Evolutionary conservation across 495 filamentous ascomycete genomes (phyloP).

Genomic region (Parachaetomium inaequale): DNA sequence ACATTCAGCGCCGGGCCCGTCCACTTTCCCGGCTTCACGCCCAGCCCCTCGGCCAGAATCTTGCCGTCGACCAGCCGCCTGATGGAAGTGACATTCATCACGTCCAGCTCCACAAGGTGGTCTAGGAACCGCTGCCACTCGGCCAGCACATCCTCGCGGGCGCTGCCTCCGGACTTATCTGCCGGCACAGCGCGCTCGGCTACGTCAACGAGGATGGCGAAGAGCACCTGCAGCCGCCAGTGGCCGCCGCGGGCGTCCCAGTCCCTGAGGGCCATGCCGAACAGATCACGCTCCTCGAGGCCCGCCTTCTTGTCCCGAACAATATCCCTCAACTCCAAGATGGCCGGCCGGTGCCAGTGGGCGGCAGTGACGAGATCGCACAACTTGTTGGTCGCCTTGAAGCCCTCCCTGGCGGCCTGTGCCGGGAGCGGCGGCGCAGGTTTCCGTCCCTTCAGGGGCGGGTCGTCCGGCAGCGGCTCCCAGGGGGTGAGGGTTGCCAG

Average conservation of each 20-base stretch:
- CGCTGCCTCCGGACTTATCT: slow-evolving; percentile 8
- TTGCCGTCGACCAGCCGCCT: slow-evolving; percentile 64
- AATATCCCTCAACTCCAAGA: slow-evolving; percentile 56
- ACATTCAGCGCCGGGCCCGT: slow-evolving; percentile 67
- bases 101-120: slow-evolving; percentile 49
- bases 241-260: slow-evolving; percentile 61
- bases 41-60: slow-evolving; percentile 58
- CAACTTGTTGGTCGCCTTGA: slow-evolving; percentile 73
- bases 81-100: slow-evolving; percentile 49
- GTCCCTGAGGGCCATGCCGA: slow-evolving; percentile 74
- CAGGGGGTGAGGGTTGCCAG: slow-evolving; percentile 74
- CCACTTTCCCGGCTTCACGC: slow-evolving; percentile 69
- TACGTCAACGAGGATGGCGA: slow-evolving; percentile 64
- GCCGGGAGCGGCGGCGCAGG: slow-evolving; percentile 49
- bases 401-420: slow-evolving; percentile 66
- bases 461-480: slow-evolving; percentile 52
- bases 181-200: slow-evolving; percentile 35
- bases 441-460: slow-evolving; percentile 37
- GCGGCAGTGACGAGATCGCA: slow-evolving; percentile 62
- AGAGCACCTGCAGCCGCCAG: slow-evolving; percentile 74
- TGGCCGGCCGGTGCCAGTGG: slow-evolving; percentile 54
- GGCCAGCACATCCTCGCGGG: slow-evolving; percentile 35
- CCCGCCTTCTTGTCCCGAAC: slow-evolving; percentile 39
- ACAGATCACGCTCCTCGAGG: slow-evolving; percentile 38
- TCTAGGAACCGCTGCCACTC: slow-evolving; percentile 56